These are phyloP conservation scores for Aspergillus brasiliensis DNA, from an alignment of 2,329 filamentous ascomycete species.

Conservation along the genomic window DNA sequence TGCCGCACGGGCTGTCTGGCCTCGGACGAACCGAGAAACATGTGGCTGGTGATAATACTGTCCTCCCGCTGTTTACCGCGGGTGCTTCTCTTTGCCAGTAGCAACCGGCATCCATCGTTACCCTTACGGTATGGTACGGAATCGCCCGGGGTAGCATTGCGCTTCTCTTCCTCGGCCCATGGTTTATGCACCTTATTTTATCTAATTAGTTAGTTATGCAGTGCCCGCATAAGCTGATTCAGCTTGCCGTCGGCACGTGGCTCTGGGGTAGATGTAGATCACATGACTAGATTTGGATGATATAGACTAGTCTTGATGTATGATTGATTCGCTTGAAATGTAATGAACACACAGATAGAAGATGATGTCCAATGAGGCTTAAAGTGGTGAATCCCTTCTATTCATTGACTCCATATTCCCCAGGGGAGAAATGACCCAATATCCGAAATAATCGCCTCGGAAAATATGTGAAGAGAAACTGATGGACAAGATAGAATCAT, in stretches of 20 bases:
- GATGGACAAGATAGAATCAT: background rate
- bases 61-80: slow-evolving; percentile 27
- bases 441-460: background rate
- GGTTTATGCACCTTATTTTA: slow-evolving; percentile 28
- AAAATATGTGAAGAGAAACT: background rate
- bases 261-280: background rate
- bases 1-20: slow-evolving; percentile 28
- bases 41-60: slow-evolving; percentile 40
- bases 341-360: too few relatives aligned
- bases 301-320: too few relatives aligned
- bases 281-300: too few relatives aligned
- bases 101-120: slow-evolving; percentile 24
- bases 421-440: slow-evolving; percentile 13
- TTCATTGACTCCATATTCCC: too few relatives aligned
- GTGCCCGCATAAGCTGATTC: slow-evolving; percentile 7
- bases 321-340: too few relatives aligned
- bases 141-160: background rate
- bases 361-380: too few relatives aligned
- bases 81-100: slow-evolving; percentile 7
- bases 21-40: slow-evolving; percentile 42
- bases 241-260: slow-evolving; percentile 29
- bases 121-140: slow-evolving; percentile 9
- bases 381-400: too few relatives aligned
- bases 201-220: slow-evolving; percentile 31
- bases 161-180: background rate